Evolutionary conservation across 83 land plant species (phyloP), one percentile per base, ranked within the genome.

Genomic region (Larix sibirica): DNA sequence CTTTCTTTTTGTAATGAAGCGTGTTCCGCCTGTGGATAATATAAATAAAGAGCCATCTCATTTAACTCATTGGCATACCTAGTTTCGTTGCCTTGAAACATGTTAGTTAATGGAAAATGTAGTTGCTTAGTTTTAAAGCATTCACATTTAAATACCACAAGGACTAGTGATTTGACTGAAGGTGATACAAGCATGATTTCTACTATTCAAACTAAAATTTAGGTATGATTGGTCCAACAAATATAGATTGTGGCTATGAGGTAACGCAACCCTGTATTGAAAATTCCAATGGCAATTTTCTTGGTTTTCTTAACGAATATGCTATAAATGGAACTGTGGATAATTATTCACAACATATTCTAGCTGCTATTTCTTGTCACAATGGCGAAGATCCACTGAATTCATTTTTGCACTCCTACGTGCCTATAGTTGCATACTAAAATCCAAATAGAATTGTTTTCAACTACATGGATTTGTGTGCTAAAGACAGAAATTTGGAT

Each of bases 101-200:
- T 8, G 13, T 40, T 33, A 33, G 44, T 42, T 44, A 50, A 73
- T 6, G 74, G 40, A 69, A 38, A 33, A 36, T 69, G 18, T 14
- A 17, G 6, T 13, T 33, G 21, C 20, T 69, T n/a, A 26, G 44
- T 38, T 42, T 69, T 42, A 69, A 69, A 69, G 20, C 74, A 69
- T 18, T 69, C 40, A 40, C 33, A 69, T 42, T 54, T 54, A 54
- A 54, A 73, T 42, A 73, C 77, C 42, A 54, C 26, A 3, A n/a
- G 54, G 77, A 73, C 16, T 8, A 73, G 58, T 44, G 77, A 73
- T 73, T 73, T 73, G 26, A 73, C 58, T 44, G 58, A 73, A 21
- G 56, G 44, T 44, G 77, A 73, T 47, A 44, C 12, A 4, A 42
- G 40, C 28, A 2, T 26, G 40, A 44, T n/a, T 73, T 6, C 56